A percentile compares a stretch with the other conserved stretches of the same genome.
phyloP scores from a whole-genome alignment of 352 stramenopile genomes.

The Globisporangium rhizosaccharum region DNA sequence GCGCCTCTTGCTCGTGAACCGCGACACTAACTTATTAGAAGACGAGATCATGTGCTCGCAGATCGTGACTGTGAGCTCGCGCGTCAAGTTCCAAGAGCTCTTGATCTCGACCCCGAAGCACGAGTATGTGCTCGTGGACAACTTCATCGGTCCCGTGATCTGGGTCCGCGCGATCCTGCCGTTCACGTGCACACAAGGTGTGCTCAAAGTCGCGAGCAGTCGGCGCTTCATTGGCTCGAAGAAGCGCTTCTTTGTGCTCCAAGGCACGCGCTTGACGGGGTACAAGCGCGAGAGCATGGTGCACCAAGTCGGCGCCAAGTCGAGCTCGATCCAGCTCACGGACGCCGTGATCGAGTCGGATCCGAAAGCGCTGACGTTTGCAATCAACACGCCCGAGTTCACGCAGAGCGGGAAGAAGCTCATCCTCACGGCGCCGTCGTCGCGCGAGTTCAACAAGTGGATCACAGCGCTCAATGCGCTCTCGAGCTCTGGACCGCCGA shows the following conservation, averaged over 20 bases:
- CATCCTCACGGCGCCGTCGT: conserved; percentile 63
- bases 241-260: conserved; percentile 81
- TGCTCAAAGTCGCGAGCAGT: conserved; percentile 76
- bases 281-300: conserved; percentile 79
- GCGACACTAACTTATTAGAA: conserved; percentile 85
- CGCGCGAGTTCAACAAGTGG: conserved; percentile 86
- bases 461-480: conserved; percentile 55
- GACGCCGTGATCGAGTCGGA: conserved; percentile 71
- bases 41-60: conserved; percentile 86
- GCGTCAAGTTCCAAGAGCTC: conserved; percentile 72
- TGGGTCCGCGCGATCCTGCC: conserved; percentile 83
- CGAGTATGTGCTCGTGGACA: conserved; percentile 81
- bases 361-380: conserved; percentile 60
- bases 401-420: conserved; percentile 72
- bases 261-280: conserved; percentile 48
- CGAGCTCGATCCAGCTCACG: conserved; percentile 55
- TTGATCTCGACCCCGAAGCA: conserved; percentile 63
- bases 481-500: conserved; percentile 26
- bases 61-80: conserved; percentile 83
- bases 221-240: conserved; percentile 78
- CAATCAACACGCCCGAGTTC: conserved; percentile 74
- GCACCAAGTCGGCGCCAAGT: conserved; percentile 66
- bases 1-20: conserved; percentile 83
- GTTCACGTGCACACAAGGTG: conserved; percentile 80
- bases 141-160: conserved; percentile 79